Evolutionary conservation across 805 yeast genomes (phyloP), one percentile per base, ranked within the genome.

Genomic region (Candida manassasensis): DNA sequence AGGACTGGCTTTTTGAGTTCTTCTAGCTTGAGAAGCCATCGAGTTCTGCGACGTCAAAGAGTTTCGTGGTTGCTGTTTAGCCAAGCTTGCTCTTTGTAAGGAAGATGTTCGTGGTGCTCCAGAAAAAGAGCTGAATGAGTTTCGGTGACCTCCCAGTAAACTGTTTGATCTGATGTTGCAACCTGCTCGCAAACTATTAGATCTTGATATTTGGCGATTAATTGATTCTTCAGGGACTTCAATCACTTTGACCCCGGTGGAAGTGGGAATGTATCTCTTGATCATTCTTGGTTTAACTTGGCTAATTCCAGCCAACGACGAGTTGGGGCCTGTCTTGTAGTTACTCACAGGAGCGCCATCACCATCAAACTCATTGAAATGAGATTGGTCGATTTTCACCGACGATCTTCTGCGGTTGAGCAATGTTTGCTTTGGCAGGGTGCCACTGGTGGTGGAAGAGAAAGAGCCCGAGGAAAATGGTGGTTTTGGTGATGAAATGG

Each of bases 181-280:
- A 4, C 59, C 61, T 8, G 61, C 49, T 26, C 71, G 53, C 39
- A 66, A 55, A 9, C 69, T 63, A 43, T 67, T 67, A 35, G 55
- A 53, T 33, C 72, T 47, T 1, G 65, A 61, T 11, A 67, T 52
- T 37, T 66, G 70, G 39, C 57, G 51, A 33, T 61, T 52, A 38
- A 59, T 50, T 25, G 54, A 48, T 9, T 69, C 71, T 38, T 62
- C 70, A 0, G 87, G 84, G 3, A 83, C 88, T 45, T 83, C 89
- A 4, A 83, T 64, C 7, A 81, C 68, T 33, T 79, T 73, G 37
- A 83, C 66, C 10, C 93, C 93, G 46, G 75, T 69, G 3, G 84
- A 79, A 2, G 87, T 80, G 2, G 93, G 90, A 30, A 83, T 69
- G 59, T 82, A 83, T 43, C 76, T 80, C 44, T 79, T 81, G 7